phyloP scores from a whole-genome alignment of 2,329 filamentous ascomycete genomes.

The Ampelomyces quisqualis region DNA sequence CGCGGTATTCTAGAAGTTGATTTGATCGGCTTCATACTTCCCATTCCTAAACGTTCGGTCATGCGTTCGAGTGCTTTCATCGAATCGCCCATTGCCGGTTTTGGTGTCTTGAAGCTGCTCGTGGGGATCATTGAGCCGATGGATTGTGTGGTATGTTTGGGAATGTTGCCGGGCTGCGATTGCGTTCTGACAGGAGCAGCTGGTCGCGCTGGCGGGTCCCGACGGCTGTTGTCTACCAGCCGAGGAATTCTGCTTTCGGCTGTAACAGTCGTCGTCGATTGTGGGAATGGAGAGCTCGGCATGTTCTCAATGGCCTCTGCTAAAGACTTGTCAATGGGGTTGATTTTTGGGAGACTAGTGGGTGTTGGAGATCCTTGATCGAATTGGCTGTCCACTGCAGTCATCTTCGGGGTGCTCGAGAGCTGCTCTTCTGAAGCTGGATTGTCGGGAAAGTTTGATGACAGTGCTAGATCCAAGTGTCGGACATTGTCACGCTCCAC shows the following conservation, averaged over 20 bases:
- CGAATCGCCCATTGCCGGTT: slow-evolving; percentile 37
- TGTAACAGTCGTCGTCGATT: slow-evolving; percentile 15
- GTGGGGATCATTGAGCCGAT: slow-evolving; percentile 17
- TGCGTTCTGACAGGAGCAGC: slow-evolving; percentile 35
- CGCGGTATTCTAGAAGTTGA: slow-evolving; percentile 74
- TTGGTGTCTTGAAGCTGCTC: slow-evolving; percentile 23
- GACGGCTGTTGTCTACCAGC: slow-evolving; percentile 38
- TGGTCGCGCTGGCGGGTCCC: slow-evolving; percentile 33
- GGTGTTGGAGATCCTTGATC: slow-evolving; percentile 36
- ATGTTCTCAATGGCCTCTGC: slow-evolving; percentile 41
- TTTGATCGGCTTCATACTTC: slow-evolving; percentile 61
- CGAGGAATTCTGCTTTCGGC: slow-evolving; percentile 44
- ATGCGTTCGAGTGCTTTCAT: slow-evolving; percentile 64
- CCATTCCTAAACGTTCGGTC: slow-evolving; percentile 68
- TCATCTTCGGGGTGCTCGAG: slow-evolving; percentile 30
- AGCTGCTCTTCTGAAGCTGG: slow-evolving; percentile 23
- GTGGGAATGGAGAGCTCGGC: slow-evolving; percentile 30
- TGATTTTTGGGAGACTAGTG: slow-evolving; percentile 30
- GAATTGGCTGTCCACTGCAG: slow-evolving; percentile 17
- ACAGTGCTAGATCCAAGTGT: slow-evolving; percentile 62
- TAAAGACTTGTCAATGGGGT: slow-evolving; percentile 38
- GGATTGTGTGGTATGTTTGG: slow-evolving; percentile 23
- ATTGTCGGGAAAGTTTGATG: slow-evolving; percentile 42
- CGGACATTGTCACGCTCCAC: slow-evolving; percentile 57
- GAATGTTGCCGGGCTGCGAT: slow-evolving; percentile 38